phyloP scores from a whole-genome alignment of 208 protist species.

The Wallacemonas sp. region DNA sequence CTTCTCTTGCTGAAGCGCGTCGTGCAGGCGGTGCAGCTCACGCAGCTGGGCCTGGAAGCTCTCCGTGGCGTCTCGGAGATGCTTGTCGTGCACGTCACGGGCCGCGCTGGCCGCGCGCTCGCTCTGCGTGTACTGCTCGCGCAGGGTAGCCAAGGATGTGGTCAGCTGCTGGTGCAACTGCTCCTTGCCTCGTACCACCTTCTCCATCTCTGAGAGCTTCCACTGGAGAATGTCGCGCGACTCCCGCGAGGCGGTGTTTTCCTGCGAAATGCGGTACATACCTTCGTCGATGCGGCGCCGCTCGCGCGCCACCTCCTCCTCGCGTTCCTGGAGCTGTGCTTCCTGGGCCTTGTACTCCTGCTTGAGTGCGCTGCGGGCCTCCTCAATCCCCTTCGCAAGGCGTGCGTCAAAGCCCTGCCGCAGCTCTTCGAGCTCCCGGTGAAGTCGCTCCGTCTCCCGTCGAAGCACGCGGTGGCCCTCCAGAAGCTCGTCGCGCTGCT shows the following conservation, averaged over 20 bases:
- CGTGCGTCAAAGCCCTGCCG: constrained; percentile 13
- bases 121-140: constrained; percentile 15
- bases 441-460: constrained; percentile 12
- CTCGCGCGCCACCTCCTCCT: constrained; percentile 20
- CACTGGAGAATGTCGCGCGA: constrained; percentile 7
- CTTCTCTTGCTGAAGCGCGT: constrained; percentile 15
- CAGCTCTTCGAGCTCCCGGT: constrained; percentile 20
- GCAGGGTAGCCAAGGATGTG: constrained; percentile 1
- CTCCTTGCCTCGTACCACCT: constrained; percentile 10
- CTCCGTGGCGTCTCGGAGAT: neutral
- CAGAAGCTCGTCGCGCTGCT: constrained; percentile 36
- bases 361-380: constrained; percentile 20
- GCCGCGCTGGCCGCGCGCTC: neutral
- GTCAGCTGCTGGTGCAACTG: constrained; percentile 19
- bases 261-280: constrained; percentile 6
- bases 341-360: constrained; percentile 28
- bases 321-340: constrained; percentile 25
- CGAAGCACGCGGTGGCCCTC: constrained; percentile 34
- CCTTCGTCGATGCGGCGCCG: constrained; percentile 14
- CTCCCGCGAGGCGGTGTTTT: constrained; percentile 16
- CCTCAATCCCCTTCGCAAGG: constrained; percentile 12
- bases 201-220: constrained; percentile 16
- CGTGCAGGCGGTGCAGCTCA: constrained; percentile 14
- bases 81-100: neutral
- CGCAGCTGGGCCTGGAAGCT: constrained; percentile 17